Conservation (phyloP, 345 rosid species). For the Arabis alpina region DNA sequence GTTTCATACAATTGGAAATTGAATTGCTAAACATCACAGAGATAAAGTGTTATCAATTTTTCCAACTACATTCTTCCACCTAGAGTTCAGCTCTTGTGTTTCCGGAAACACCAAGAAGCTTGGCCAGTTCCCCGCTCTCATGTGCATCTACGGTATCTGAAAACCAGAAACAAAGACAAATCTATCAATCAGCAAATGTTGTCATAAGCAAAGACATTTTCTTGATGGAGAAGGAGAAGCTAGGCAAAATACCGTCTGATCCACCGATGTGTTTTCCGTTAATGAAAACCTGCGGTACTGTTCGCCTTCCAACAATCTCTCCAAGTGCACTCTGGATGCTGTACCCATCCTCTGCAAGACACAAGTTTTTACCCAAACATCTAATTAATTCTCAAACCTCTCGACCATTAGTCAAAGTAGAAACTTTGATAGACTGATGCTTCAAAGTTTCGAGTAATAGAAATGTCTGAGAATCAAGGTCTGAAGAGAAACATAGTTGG, state of each 20-base stretch:
- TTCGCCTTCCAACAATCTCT: slow-evolving; percentile 66
- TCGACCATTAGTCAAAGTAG: neutral
- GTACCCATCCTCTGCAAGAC: slow-evolving; percentile 71
- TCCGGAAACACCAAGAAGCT: slow-evolving; percentile 61
- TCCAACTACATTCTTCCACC: slow-evolving; percentile 21
- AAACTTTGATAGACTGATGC: slow-evolving; percentile 2
- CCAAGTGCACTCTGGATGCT: slow-evolving; percentile 71
- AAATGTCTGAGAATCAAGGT: no score
- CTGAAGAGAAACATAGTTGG: no score
- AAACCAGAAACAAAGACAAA: slow-evolving; percentile 30
- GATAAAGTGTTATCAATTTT: slow-evolving; percentile 6
- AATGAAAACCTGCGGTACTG: slow-evolving; percentile 93
- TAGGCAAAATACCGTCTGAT: slow-evolving; percentile 71
- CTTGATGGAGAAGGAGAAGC: slow-evolving; percentile 1
- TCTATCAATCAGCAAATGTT: slow-evolving; percentile 4
- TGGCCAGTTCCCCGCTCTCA: slow-evolving; percentile 69
- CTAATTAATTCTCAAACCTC: neutral
- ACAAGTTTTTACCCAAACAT: slow-evolving; percentile 13
- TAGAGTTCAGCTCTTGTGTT: slow-evolving; percentile 50
- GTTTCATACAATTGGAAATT: slow-evolving; percentile 27
- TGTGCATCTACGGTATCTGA: slow-evolving; percentile 81
- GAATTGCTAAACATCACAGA: slow-evolving; percentile 22
- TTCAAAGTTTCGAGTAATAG: neutral
- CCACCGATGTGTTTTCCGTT: slow-evolving; percentile 90
- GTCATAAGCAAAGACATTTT: slow-evolving; percentile 9